Base-by-base conservation (phyloP, 2,329 filamentous ascomycete species). In the Diaporthe eres region DNA sequence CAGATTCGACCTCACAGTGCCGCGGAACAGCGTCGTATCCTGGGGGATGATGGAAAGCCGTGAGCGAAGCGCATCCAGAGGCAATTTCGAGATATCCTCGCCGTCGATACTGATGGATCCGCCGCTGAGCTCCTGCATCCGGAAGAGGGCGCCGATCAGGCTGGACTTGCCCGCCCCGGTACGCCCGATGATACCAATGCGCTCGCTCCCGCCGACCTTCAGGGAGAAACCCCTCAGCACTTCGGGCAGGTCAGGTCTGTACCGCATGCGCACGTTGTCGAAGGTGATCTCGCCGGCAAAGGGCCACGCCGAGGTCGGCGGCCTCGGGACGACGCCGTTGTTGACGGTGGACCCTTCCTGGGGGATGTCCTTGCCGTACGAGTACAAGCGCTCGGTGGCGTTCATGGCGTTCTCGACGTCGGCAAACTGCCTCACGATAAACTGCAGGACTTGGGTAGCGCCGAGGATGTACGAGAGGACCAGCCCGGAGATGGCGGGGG, bases 81-180 rank as follows among this genome's bases (percentile, higher is more conserved):
- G 94, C 60, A 96, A 88, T 3, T 89, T 94, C 67, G 91, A 89
- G 77, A 96, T 96, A 81, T 94, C 89, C 19, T 93, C 80, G 0
- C 91, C 92, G 80, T 94, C 92, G 67, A 94, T 92, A 60, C 86
- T 88, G 79, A 94, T 93, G 76, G 86, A 88, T 3, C 92, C 92
- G 1, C 87, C 87, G 0, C 89, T 91, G 28, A 93, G 86, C 82
- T 94, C 92, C 7, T 93, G 90, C 0, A 96, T 89, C 5, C 94
- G 92, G 89, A 96, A 96, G 7, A 96, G 89, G 0, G 94, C 93
- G 78, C 91, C 92, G 93, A 96, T 95, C 84, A 96, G 95, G 74
- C 92, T 94, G 39, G 92, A 94, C 85, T 96, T 97, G 76, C 94
- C 94, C 0, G 94, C 94, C 31, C 94, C 94, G 0, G 94, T 96